Evolutionary conservation across 139 green algal genomes (phyloP).

Genomic region (Chlamydomonas applanata): DNA sequence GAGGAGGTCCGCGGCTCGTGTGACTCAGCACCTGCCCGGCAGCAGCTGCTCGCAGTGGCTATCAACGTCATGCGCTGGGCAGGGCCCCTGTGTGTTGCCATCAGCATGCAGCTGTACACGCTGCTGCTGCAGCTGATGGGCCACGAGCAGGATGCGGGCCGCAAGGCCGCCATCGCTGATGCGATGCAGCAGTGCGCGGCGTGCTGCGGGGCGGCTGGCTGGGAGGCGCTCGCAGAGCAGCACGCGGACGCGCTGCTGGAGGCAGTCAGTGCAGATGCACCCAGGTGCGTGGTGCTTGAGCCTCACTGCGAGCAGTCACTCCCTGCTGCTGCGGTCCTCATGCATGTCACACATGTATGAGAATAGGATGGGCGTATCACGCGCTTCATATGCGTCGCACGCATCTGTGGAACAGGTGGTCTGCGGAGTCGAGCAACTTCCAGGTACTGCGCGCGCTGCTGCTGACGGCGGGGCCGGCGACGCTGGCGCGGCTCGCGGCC

Average conservation of each 20-base stretch:
- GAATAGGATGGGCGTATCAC: no score
- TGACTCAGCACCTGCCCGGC: constrained; percentile 43
- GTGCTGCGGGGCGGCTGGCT: constrained; percentile 7
- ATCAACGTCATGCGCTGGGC: constrained; percentile 44
- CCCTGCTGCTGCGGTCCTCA: no score
- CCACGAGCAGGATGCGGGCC: constrained; percentile 26
- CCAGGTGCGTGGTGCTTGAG: neutral
- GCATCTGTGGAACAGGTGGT: constrained; percentile 14
- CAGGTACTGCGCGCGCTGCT: constrained; percentile 54
- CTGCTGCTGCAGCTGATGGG: constrained; percentile 63
- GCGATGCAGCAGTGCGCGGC: constrained; percentile 16
- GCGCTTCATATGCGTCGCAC: no score
- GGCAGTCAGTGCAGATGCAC: neutral
- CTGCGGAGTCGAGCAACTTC: constrained; percentile 21
- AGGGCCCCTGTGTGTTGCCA: neutral
- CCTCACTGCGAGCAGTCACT: no score
- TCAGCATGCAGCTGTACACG: constrained; percentile 44
- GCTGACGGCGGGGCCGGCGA: constrained; percentile 19
- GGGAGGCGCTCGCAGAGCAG: constrained; percentile 23
- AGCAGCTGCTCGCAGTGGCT: constrained; percentile 53
- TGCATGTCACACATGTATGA: no score
- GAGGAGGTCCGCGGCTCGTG: constrained; percentile 26
- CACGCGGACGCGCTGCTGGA: constrained; percentile 36
- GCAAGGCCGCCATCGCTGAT: neutral
- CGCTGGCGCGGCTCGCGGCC: constrained; percentile 15